Evolutionary conservation across 1,284 basidiomycete genomes (phyloP), one percentile per base, ranked within the genome.

Genomic region (Apiotrichum brassicae): DNA sequence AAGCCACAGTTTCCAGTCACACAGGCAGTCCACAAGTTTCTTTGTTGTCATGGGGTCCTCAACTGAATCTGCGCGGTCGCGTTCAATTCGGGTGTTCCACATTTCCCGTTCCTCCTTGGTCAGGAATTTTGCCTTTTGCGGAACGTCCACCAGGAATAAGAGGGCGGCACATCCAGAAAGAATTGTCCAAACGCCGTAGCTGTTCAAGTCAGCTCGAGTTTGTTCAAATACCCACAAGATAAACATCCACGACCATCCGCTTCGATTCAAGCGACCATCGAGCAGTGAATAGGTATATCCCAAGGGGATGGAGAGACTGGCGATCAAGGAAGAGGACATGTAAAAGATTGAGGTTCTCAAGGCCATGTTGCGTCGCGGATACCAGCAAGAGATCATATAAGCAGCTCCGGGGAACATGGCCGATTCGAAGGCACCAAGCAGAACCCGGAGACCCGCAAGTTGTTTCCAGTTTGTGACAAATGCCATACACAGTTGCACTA

Each of bases 361-460:
- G 41, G 75, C 72, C 44, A 72, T 71, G 55, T 75, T 69, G 46
- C 65, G 64, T n/a, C 76, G 71, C 2, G 73, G 72, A 61, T 77
- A 78, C 76, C 54, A 77, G 32, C 64, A 70, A 6, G 72, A 68
- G 48, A 76, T 69, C 16, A 78, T 62, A 60, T 65, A 75, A 5
- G 74, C 68, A 45, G 67, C 71, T n/a, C 61, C 63, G n/a, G 63
- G 66, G 61, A 72, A 72, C 53, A 73, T 64, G 18, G 62, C 54
- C 36, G 57, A 63, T 52, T 73, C 72, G 26, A 74, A 61, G 6
- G 64, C 47, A 14, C 74, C 76, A 28, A 76, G 60, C 2, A 76
- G 53, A 6, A 69, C 64, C 28, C 76, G 68, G 32, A 70, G 66
- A 37, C 61, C 72, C 6, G 68, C 65, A n/a, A 78, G 63, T 37